Evolutionary conservation across 73 alveolate species (phyloP).

Genomic region (Urostyla sp.): DNA sequence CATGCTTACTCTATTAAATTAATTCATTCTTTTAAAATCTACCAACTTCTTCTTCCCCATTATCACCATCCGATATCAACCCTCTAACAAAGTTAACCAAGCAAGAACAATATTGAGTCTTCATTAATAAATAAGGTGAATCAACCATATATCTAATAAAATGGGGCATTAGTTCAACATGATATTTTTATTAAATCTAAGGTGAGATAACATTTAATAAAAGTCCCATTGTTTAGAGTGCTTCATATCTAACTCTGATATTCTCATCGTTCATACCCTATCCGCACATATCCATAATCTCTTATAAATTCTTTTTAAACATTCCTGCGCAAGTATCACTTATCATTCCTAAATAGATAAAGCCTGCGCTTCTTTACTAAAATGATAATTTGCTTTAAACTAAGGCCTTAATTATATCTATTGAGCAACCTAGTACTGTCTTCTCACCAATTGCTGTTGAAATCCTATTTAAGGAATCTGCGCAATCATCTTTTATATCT

Average conservation of each 20-base stretch:
- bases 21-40: no score
- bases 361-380: slow-evolving; percentile 72
- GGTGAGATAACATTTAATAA: slow-evolving; percentile 80
- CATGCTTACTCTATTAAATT: slow-evolving; percentile 49
- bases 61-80: slow-evolving; percentile 63
- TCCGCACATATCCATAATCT: slow-evolving; percentile 74
- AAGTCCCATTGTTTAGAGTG: slow-evolving; percentile 68
- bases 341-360: slow-evolving; percentile 67
- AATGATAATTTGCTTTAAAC: slow-evolving; percentile 60
- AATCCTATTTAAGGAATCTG: slow-evolving; percentile 69
- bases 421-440: slow-evolving; percentile 55
- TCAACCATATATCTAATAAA: slow-evolving; percentile 61
- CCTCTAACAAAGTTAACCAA: slow-evolving; percentile 79
- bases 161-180: slow-evolving; percentile 70
- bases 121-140: slow-evolving; percentile 69
- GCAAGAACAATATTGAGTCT: slow-evolving; percentile 68
- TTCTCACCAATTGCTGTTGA: slow-evolving; percentile 80
- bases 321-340: slow-evolving; percentile 75
- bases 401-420: slow-evolving; percentile 55
- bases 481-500: slow-evolving; percentile 69
- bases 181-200: slow-evolving; percentile 73
- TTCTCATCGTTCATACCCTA: slow-evolving; percentile 69
- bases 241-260: slow-evolving; percentile 83
- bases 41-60: slow-evolving; percentile 35
- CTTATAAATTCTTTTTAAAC: slow-evolving; percentile 68